Base-by-base conservation (phyloP, 192 early-diverging fungal genomes). In the Podila minutissima region DNA sequence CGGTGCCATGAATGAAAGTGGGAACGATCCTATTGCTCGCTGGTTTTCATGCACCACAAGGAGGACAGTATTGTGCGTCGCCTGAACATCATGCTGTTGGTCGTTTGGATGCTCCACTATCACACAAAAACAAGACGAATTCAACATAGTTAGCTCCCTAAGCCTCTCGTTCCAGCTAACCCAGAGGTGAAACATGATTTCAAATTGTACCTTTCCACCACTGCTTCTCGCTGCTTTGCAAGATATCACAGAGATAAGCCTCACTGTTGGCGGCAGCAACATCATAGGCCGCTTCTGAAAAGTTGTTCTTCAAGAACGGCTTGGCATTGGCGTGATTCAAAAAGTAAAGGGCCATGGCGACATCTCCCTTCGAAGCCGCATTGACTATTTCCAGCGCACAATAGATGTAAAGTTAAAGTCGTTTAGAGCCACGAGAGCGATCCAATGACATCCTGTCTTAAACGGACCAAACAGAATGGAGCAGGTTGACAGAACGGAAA, bases 211-310 rank as follows among this genome's bases (percentile, higher is more conserved):
- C 71, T 46, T 82, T 85, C 83, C 87, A 88, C 78, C 84, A 83
- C 11, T 74, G 67, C 32, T 84, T 83, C 38, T 92, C 92, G 26
- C 90, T 83, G 20, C 74, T 86, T 62, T 91, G 82, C 7, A 95
- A 64, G 50, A 94, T 74, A 46, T 90, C 88, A 68, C 93, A 94
- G 35, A 93, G 86, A 73, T 90, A 86, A 9, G 87, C 67, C 64
- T 93, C 87, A 41, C 89, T 87, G 51, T 85, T 83, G 49, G 88
- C 90, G 3, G 94, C 92, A 17, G 93, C 93, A 22, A 90, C 87
- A 81, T 95, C 92, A 81, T 94, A 94, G 1, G 94, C 94, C 3
- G 87, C 83, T 62, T 95, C 94, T 3, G 87, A 92, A 73, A 91
- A 87, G 1, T 73, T 88, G 38, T 92, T 94, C 53, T 87, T 88